A percentile compares a stretch with the other conserved stretches of the same genome.
Conservation (phyloP, 1,284 basidiomycete species). For the Irpex sp. region DNA sequence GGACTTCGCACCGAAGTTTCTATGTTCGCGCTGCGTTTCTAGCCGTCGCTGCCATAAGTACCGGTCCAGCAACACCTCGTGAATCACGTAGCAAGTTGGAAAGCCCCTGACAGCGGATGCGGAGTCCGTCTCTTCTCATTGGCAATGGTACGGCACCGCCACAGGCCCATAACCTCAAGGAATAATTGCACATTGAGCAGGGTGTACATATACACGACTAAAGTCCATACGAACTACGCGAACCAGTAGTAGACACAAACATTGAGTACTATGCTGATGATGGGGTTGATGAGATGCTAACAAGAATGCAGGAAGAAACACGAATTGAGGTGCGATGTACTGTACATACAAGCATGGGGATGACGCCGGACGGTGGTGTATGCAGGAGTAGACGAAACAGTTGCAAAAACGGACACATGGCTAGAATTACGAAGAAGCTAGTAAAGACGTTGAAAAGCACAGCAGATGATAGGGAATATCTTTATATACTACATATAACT, state of each 20-base stretch:
- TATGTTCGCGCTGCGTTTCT: background rate
- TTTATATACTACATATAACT: background rate
- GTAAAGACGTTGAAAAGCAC: background rate
- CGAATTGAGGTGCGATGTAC: background rate
- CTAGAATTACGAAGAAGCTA: background rate
- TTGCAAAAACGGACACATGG: background rate
- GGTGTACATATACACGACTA: no score
- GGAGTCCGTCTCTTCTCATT: no score
- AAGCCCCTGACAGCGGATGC: no score
- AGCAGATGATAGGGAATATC: background rate
- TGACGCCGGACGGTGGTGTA: background rate
- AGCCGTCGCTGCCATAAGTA: background rate
- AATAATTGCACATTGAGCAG: no score
- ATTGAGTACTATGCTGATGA: background rate
- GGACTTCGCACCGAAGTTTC: background rate
- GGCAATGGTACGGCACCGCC: no score
- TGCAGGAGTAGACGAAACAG: background rate
- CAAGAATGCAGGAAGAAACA: background rate
- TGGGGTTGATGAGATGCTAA: background rate
- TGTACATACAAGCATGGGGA: background rate
- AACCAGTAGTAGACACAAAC: background rate
- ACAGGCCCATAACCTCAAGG: no score
- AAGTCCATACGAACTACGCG: background rate
- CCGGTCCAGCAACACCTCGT: background rate
- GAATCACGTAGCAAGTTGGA: background rate